Evolutionary conservation across 345 rosid species (phyloP), one percentile per base, ranked within the genome.

Genomic region (Gossypium longicalyx): DNA sequence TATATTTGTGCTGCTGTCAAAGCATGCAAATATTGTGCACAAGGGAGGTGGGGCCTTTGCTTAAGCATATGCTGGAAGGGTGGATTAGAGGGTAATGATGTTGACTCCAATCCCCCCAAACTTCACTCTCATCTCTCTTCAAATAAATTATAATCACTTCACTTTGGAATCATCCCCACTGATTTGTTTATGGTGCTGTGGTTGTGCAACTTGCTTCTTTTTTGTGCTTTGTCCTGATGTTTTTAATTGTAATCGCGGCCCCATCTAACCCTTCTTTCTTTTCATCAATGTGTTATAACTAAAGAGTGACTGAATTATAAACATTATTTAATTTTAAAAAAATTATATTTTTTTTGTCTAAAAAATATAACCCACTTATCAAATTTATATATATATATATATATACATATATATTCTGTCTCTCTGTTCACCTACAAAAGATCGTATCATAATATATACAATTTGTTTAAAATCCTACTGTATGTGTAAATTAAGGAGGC

Each of bases 11-110:
- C 20, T 59, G 63, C n/a, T 51, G 74, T 20, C 43, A 45, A 76
- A 57, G 81, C 85, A 72, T 74, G 83, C 79, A 64, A 74, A 58
- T 11, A 54, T 43, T 45, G 15, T 7, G 68, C 44, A 60, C 74
- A 72, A 38, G 73, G 23, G 27, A 29, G 70, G 76, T 73, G 80
- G 77, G 77, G 77, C 22, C 77, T 62, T 61, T 20, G 71, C 60
- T 56, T 27, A 53, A 72, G 76, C 72, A 65, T 61, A 73, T 20
- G 23, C 2, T 0, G 29, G 29, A 64, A 45, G 77, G 64, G 72
- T 73, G 70, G 9, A 70, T 43, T 29, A 52, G 71, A 25, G 20
- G 71, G 10, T 52, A 48, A 82, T 68, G 66, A 74, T 71, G 77
- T 13, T 17, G 67, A 74, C 59, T 9, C 19, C 19, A 20, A 22